A percentile compares a stretch with the other conserved stretches of the same genome.
Conservation (phyloP, 164 flowering plant species). For the Magnolia kwangsiensis region DNA sequence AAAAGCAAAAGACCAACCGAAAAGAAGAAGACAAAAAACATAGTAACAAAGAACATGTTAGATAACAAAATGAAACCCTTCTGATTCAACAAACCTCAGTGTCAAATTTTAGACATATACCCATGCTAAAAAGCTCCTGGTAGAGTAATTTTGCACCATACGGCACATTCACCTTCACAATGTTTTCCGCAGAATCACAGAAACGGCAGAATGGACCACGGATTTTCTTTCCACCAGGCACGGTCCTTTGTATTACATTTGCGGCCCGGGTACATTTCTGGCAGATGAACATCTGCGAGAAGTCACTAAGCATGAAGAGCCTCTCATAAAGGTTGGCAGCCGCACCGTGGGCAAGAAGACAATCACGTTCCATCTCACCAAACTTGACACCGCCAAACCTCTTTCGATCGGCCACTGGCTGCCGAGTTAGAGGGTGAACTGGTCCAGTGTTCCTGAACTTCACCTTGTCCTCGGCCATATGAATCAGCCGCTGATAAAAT, state of each 20-base stretch:
- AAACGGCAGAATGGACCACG: constrained; percentile 80
- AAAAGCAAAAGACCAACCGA: too few species aligned
- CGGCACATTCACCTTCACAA: constrained; percentile 71
- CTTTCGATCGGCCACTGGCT: constrained; percentile 89
- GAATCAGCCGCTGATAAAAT: constrained; percentile 82
- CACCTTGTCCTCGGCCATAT: constrained; percentile 97
- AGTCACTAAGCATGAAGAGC: constrained; percentile 85
- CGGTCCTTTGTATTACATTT: constrained; percentile 61
- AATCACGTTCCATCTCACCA: constrained; percentile 98
- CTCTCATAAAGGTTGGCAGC: constrained; percentile 88
- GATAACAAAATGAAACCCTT: background rate
- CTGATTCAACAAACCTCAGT: constrained; percentile 32
- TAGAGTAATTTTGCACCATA: constrained; percentile 86
- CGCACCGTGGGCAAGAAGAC: constrained; percentile 95
- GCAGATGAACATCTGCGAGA: constrained; percentile 78
- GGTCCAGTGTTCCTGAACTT: constrained; percentile 96
- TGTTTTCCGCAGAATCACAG: constrained; percentile 64
- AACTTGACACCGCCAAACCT: constrained; percentile 93
- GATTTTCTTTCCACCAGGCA: constrained; percentile 55
- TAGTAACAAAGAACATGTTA: background rate
- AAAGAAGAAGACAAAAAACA: too few species aligned
- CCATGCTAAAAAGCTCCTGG: constrained; percentile 97
- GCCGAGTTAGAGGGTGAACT: constrained; percentile 93
- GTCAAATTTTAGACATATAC: constrained; percentile 69
- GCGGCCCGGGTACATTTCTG: constrained; percentile 55